phyloP scores from a whole-genome alignment of 2,329 filamentous ascomycete genomes.

The Cladosporium sp. region DNA sequence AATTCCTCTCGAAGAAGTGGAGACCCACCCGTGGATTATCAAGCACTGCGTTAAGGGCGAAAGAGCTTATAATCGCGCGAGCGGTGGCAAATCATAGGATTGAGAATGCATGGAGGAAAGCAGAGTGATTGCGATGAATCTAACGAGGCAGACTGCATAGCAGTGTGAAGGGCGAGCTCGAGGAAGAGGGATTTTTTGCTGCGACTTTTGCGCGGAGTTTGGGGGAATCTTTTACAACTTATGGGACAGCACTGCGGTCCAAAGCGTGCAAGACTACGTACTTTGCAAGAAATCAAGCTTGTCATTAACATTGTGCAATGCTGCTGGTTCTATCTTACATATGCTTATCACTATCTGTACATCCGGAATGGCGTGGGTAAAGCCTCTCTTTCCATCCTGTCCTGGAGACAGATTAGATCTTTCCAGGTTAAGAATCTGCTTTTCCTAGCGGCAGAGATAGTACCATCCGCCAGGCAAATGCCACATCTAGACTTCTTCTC shows the following conservation, averaged over 20 bases:
- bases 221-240: background rate
- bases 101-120: too few species aligned
- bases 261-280: too few species aligned
- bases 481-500: too few species aligned
- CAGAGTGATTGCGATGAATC: too few species aligned
- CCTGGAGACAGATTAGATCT: too few species aligned
- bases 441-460: too few species aligned
- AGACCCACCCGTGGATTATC: slow-evolving; percentile 90
- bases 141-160: background rate
- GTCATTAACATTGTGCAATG: background rate
- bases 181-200: background rate
- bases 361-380: too few species aligned
- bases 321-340: background rate
- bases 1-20: slow-evolving; percentile 82
- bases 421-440: too few species aligned
- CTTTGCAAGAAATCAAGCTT: too few species aligned
- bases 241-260: too few species aligned
- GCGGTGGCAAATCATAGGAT: background rate
- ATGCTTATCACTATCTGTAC: background rate
- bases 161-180: background rate
- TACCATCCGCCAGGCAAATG: too few species aligned
- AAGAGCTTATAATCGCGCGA: slow-evolving; percentile 12
- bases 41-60: slow-evolving; percentile 75
- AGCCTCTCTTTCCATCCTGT: too few species aligned
- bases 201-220: background rate